Evolutionary conservation across 495 filamentous ascomycete genomes (phyloP).

Genomic region (Aspergillus ellipticus): DNA sequence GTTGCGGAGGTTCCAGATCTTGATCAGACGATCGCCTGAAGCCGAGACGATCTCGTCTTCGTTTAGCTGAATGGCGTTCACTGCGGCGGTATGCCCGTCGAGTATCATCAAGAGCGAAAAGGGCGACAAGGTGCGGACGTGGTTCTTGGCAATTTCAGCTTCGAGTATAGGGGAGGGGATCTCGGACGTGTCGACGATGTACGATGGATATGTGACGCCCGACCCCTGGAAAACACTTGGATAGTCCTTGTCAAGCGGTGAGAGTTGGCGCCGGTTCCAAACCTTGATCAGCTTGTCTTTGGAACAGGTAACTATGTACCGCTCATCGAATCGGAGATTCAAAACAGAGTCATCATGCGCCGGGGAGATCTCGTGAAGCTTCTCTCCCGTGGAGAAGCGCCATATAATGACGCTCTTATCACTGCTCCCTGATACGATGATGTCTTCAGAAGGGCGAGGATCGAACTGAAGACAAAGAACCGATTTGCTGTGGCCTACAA

Average conservation of each 20-base stretch:
- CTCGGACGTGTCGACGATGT: slow-evolving; percentile 49
- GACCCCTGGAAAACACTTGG: slow-evolving; percentile 37
- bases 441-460: slow-evolving; percentile 80
- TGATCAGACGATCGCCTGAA: slow-evolving; percentile 86
- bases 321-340: slow-evolving; percentile 90
- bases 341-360: slow-evolving; percentile 90
- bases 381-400: slow-evolving; percentile 85
- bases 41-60: slow-evolving; percentile 87
- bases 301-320: slow-evolving; percentile 90
- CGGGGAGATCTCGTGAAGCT: slow-evolving; percentile 63
- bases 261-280: slow-evolving; percentile 76
- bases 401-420: slow-evolving; percentile 87
- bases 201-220: slow-evolving; percentile 47
- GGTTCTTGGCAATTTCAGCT: slow-evolving; percentile 35
- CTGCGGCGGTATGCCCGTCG: slow-evolving; percentile 80
- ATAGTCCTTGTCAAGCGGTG: slow-evolving; percentile 66
- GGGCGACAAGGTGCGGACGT: slow-evolving; percentile 41
- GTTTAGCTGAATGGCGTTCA: slow-evolving; percentile 93
- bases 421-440: slow-evolving; percentile 91
- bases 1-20: slow-evolving; percentile 86
- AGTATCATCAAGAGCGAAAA: slow-evolving; percentile 77
- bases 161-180: slow-evolving; percentile 45
- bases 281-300: slow-evolving; percentile 96
- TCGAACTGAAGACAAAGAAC: slow-evolving; percentile 97
- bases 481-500: slow-evolving; percentile 75